Base-by-base conservation (phyloP, 768 basidiomycete species). In the Suillus weaverae region DNA sequence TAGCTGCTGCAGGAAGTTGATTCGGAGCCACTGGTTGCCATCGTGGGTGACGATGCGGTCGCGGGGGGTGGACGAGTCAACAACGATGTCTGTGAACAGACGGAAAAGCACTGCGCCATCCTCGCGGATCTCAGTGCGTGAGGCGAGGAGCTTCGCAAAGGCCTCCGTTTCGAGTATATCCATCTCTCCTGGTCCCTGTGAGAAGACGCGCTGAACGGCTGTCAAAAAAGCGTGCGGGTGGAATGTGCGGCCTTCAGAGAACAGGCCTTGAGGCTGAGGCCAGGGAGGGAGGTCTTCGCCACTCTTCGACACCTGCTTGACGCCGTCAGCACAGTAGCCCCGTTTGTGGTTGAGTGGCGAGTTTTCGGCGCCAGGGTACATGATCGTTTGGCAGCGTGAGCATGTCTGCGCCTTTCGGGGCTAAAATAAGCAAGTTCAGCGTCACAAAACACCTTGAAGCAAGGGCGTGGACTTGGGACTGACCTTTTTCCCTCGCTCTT, bases 261-360 rank as follows among this genome's bases (percentile, higher is more conserved):
- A 66, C 7, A 66, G 1, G 0, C 64, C 66, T 3, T 50, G 50
- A 5, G 43, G 66, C 60, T 66, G 64, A 20, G 56, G 65, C 65
- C 65, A 66, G 30, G n/a, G 10, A 20, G 62, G 65, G 10, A 48
- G 51, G 2, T n/a, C 54, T 22, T 63, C 39, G 7, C 50, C 3
- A 5, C 14, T 30, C 50, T 30, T 50, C 3, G 26, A 50, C 6
- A 50, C 26, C 50, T 50, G 50, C 32, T 26, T 54, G 51, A 65
- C 43, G 32, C 53, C 43, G 1, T 65, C 60, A 2, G 60, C 22
- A 3, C 64, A 65, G 22, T 44, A n/a, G 3, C 51, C 51, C n/a
- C 22, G n/a, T 14, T 54, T 64, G 60, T 64, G 64, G 36, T 64
- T 64, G 26, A 32, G 26, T 20, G 16, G 32, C 1, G 39, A 64